These are phyloP conservation scores for Rhodotorula mucilaginosa DNA, from an alignment of 1,284 basidiomycete species.

Conservation along the genomic window DNA sequence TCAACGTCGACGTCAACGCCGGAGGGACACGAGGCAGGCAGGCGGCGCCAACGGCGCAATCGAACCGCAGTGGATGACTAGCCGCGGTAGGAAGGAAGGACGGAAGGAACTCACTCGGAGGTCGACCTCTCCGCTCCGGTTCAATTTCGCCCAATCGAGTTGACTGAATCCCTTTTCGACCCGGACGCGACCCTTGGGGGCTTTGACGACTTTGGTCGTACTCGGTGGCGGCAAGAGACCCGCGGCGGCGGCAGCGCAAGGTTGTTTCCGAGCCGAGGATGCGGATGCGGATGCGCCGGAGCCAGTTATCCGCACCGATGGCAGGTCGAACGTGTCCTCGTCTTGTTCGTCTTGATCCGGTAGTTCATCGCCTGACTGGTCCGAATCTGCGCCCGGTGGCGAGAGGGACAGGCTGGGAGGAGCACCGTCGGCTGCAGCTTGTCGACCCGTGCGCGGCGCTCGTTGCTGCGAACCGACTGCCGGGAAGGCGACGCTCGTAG, in stretches of 20 bases:
- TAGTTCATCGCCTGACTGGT: background rate
- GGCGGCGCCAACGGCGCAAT: conserved; percentile 55
- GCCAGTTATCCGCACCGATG: conserved; percentile 55
- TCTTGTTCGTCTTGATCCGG: conserved; percentile 25
- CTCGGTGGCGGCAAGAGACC: conserved; percentile 54
- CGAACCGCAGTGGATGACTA: conserved; percentile 51
- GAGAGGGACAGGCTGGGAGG: conserved; percentile 48
- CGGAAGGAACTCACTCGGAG: conserved; percentile 58
- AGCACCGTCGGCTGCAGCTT: conserved; percentile 37
- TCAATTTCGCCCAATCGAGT: conserved; percentile 87
- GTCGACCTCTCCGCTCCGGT: conserved; percentile 68
- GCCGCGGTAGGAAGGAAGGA: background rate
- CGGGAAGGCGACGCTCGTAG: conserved; percentile 79
- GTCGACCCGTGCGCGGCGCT: conserved; percentile 33
- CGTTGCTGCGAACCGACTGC: conserved; percentile 76
- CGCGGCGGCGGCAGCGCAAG: background rate
- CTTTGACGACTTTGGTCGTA: conserved; percentile 54
- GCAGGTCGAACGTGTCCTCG: conserved; percentile 54
- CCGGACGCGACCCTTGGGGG: conserved; percentile 68
- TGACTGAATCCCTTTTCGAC: conserved; percentile 88
- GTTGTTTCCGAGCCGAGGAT: background rate
- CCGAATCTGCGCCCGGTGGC: conserved; percentile 40
- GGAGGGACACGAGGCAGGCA: too few species aligned
- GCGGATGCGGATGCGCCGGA: background rate
- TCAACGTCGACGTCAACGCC: too few species aligned